These are phyloP conservation scores for Phytomonas sp. DNA, from an alignment of 208 protist species.

Conservation along the genomic window DNA sequence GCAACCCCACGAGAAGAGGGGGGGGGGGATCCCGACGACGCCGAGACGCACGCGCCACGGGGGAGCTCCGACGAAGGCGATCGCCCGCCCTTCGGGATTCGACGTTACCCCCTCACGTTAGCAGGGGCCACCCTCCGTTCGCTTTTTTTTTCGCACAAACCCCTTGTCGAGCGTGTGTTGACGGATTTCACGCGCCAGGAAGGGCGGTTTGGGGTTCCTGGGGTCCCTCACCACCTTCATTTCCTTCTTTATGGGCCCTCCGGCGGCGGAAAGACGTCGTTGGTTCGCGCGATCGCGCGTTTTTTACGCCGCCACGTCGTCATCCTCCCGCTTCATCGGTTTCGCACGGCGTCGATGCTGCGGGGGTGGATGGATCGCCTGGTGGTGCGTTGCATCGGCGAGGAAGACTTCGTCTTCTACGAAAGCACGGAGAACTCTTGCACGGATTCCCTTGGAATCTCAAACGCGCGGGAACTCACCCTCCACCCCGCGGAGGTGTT, in stretches of 20 bases:
- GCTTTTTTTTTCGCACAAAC: slow-evolving; percentile 82
- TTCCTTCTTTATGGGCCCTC: slow-evolving; percentile 87
- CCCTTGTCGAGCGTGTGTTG: slow-evolving; percentile 48
- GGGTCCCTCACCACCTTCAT: slow-evolving; percentile 54
- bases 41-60: background rate
- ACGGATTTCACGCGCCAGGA: slow-evolving; percentile 49
- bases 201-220: slow-evolving; percentile 62
- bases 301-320: slow-evolving; percentile 68
- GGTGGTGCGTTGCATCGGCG: slow-evolving; percentile 16
- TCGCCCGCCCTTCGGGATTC: slow-evolving; percentile 4
- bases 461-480: background rate
- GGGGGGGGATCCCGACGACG: background rate
- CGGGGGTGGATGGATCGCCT: slow-evolving; percentile 42
- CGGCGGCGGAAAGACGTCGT: slow-evolving; percentile 91
- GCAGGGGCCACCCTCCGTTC: slow-evolving; percentile 34
- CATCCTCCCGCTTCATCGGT: slow-evolving; percentile 45
- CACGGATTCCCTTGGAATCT: background rate
- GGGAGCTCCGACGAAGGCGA: background rate
- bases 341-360: slow-evolving; percentile 65
- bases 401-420: slow-evolving; percentile 5
- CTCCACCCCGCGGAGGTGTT: slow-evolving; percentile 46
- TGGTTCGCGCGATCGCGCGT: slow-evolving; percentile 79
- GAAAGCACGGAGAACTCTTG: slow-evolving; percentile 5
- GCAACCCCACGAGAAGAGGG: background rate
- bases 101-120: background rate